Conservation (phyloP, 1,139 yeast genomes). For the Dujonia santamariae region DNA sequence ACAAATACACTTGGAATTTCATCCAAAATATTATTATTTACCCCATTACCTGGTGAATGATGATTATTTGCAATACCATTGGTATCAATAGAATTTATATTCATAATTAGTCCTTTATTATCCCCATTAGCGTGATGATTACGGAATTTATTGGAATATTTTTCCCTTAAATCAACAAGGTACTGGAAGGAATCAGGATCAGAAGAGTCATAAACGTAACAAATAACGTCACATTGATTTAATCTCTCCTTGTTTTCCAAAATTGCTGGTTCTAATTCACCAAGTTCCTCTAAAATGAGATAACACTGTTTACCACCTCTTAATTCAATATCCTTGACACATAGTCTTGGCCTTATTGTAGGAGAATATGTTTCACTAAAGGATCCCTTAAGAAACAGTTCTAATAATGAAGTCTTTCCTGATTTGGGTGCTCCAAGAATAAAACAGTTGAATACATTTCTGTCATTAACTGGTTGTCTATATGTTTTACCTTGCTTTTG, state of each 20-base stretch:
- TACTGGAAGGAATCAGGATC: constrained; percentile 94
- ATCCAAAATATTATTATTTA: constrained; percentile 32
- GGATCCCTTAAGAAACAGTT: constrained; percentile 74
- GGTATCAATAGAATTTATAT: not conserved
- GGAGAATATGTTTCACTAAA: constrained; percentile 76
- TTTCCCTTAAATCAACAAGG: constrained; percentile 62
- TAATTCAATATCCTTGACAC: constrained; percentile 91
- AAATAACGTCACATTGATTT: constrained; percentile 86
- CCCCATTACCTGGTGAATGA: too few relatives aligned
- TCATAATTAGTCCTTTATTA: not conserved
- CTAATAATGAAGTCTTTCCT: constrained; percentile 81
- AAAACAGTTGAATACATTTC: constrained; percentile 89
- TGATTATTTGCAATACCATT: too few relatives aligned
- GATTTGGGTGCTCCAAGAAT: constrained; percentile 81
- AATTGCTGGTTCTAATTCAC: constrained; percentile 81
- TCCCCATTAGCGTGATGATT: not conserved
- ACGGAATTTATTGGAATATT: constrained; percentile 46
- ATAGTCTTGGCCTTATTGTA: constrained; percentile 74
- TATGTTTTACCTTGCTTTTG: constrained; percentile 63
- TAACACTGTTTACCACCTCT: constrained; percentile 96
- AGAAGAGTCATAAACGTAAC: constrained; percentile 88
- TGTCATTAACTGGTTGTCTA: constrained; percentile 68
- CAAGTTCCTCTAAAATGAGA: constrained; percentile 83
- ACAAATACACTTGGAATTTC: constrained; percentile 83
- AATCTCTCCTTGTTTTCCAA: constrained; percentile 67